These are phyloP conservation scores for Musa balbisiana DNA, from an alignment of 202 grass and related monocot species.

Conservation along the genomic window DNA sequence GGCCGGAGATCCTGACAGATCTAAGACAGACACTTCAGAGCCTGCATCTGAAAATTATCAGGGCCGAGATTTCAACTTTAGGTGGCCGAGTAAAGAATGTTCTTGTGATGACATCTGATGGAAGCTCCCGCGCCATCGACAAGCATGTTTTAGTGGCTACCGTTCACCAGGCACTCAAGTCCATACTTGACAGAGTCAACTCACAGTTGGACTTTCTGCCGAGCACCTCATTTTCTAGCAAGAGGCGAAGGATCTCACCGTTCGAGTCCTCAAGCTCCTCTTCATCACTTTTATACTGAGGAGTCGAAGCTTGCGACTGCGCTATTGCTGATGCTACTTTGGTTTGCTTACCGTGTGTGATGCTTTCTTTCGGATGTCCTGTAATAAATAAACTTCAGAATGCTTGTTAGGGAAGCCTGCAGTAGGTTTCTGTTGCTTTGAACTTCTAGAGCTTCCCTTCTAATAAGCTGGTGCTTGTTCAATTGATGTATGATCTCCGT, in stretches of 20 bases:
- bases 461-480: background rate
- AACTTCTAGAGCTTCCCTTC: background rate
- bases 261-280: constrained; percentile 76
- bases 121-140: constrained; percentile 11
- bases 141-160: constrained; percentile 18
- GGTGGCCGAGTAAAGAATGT: constrained; percentile 55
- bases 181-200: constrained; percentile 45
- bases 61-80: constrained; percentile 68
- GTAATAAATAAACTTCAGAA: background rate
- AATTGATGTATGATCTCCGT: background rate
- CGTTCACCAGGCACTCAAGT: constrained; percentile 45
- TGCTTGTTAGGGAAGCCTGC: background rate
- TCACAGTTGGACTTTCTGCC: constrained; percentile 53
- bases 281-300: constrained; percentile 33
- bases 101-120: constrained; percentile 32
- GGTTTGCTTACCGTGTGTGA: background rate
- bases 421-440: background rate
- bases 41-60: constrained; percentile 38
- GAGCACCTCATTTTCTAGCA: constrained; percentile 42
- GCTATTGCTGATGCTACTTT: background rate
- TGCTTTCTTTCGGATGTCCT: background rate
- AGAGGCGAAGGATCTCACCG: constrained; percentile 42
- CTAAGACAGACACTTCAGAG: constrained; percentile 45
- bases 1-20: constrained; percentile 51
- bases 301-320: background rate